Base-by-base conservation (phyloP, 2,329 filamentous ascomycete species). In the Colletotrichum eleusines region DNA sequence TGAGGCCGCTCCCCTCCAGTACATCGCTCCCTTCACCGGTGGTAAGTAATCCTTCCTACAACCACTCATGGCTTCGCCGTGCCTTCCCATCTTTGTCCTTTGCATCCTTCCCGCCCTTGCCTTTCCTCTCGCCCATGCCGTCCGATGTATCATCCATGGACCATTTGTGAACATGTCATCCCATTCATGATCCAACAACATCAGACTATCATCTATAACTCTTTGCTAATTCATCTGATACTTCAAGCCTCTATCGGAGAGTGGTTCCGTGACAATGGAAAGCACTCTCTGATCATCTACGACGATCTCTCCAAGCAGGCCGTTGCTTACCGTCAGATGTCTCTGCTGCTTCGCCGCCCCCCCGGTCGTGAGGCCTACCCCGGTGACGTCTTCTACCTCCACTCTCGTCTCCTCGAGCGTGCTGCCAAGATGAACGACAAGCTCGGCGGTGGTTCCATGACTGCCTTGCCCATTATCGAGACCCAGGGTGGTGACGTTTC, bases 401-500 rank as follows among this genome's bases (percentile, higher is more conserved):
- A 98, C 92, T 98, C 96, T 79, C 95, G 96, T 92, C 94, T 99
- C 74, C 91, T 99, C 77, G 96, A 99, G 91, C 96, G 96, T 92
- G 94, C 96, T 74, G 96, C 96, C 87, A 99, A 99, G 93, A 94
- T 99, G 91, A 97, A 92, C 90, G 89, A 95, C 84, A 95, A 94
- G 87, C 94, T 92, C 82, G 94, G 95, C 81, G 94, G 94, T 86
- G 96, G 96, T 83, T 98, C 95, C 78, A 90, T 98, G 85, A 99
- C 96, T 85, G 95, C 96, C 76, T 92, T 99, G 74, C 96, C 96
- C 82, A 84, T 98, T 86, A 98, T 99, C 83, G 96, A 99, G 90
- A 99, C 96, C 83, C 96, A 98, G 90, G 96, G 96, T 90, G 96
- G 96, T 94, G 96, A 99, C 87, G 96, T 99, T 81, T 98, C 96